Evolutionary conservation across 2,329 filamentous ascomycete species (phyloP), one percentile per base, ranked within the genome.

Genomic region (Pyrenophora teres): DNA sequence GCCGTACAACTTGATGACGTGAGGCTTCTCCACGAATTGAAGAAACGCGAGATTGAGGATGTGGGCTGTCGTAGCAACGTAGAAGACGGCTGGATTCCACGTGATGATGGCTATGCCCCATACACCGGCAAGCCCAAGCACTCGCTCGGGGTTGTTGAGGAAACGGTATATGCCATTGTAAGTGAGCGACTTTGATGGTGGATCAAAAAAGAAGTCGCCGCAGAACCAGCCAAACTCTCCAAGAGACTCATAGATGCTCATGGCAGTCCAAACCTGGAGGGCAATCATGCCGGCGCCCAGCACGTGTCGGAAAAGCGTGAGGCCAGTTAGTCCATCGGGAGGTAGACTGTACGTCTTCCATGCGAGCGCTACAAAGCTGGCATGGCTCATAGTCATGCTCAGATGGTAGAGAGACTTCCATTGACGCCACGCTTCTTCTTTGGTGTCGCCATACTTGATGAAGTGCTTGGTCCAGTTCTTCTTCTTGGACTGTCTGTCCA

Each of bases 161-260:
- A 96, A 99, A 40, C 94, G 91, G 74, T 99, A 99, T 66, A 99
- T 99, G 56, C 93, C 95, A 62, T 89, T 92, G 76, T 99, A 99
- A 0, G 90, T 97, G 56, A 97, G 81, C 27, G 68, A 70, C 75
- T 94, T 96, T 10, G 88, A 87, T 9, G 87, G 85, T 39, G 90
- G 88, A 56, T 97, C 91, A 70, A 94, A 97, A 81, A 99, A 97
- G 79, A 97, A 99, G 72, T 99, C 94, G 15, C 94, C 94, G 69
- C 44, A 46, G 27, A 46, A 46, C 93, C 93, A 99, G 64, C 94
- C 94, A 67, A 97, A 99, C 69, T 99, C 94, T 50, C 94, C 94
- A 0, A 99, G 84, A 2, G 91, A 95, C 43, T 97, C 92, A 73
- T 97, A 96, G 62, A 97, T 92, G 73, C 92, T 97, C 59, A 89